A percentile compares a stretch with the other conserved stretches of the same genome.
These are phyloP conservation scores for Penicillium paxilli DNA, from an alignment of 495 filamentous ascomycete species.

Conservation along the genomic window DNA sequence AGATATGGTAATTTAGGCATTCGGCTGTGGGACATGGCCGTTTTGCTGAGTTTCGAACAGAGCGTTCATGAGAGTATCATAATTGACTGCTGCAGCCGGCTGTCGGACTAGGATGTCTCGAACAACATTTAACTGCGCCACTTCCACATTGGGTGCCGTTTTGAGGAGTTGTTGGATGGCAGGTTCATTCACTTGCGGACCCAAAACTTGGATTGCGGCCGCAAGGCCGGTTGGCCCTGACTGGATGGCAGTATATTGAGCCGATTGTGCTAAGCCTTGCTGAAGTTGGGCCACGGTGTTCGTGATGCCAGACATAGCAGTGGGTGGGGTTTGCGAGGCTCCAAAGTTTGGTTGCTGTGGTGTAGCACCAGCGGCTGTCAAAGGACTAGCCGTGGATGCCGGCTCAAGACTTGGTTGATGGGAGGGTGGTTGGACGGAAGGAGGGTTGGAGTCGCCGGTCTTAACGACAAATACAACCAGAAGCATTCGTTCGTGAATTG, in stretches of 20 bases:
- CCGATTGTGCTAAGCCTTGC: conserved; percentile 18
- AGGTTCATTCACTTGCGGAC: conserved; percentile 56
- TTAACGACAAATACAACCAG: conserved; percentile 77
- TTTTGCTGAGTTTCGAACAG: conserved; percentile 39
- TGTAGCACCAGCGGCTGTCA: conserved; percentile 40
- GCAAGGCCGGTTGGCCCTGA: conserved; percentile 23
- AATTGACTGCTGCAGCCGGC: conserved; percentile 41
- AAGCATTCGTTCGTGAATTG: conserved; percentile 66
- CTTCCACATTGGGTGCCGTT: conserved; percentile 61
- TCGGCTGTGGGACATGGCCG: conserved; percentile 29
- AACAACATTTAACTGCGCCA: conserved; percentile 64
- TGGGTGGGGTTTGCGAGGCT: conserved; percentile 29
- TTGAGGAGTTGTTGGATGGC: conserved; percentile 67
- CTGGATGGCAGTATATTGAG: conserved; percentile 17
- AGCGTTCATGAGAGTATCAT: conserved; percentile 38
- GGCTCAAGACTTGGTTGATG: conserved; percentile 42
- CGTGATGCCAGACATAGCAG: conserved; percentile 17
- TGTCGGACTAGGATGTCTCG: conserved; percentile 57
- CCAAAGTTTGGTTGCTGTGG: conserved; percentile 37
- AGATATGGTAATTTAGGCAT: conserved; percentile 13
- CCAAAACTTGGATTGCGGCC: conserved; percentile 54
- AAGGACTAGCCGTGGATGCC: conserved; percentile 39
- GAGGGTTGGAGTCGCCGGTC: conserved; percentile 41
- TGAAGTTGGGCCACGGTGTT: conserved; percentile 38
- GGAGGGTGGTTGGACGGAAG: conserved; percentile 48